Conservation (phyloP, 805 yeast species). For the Candida maris region DNA sequence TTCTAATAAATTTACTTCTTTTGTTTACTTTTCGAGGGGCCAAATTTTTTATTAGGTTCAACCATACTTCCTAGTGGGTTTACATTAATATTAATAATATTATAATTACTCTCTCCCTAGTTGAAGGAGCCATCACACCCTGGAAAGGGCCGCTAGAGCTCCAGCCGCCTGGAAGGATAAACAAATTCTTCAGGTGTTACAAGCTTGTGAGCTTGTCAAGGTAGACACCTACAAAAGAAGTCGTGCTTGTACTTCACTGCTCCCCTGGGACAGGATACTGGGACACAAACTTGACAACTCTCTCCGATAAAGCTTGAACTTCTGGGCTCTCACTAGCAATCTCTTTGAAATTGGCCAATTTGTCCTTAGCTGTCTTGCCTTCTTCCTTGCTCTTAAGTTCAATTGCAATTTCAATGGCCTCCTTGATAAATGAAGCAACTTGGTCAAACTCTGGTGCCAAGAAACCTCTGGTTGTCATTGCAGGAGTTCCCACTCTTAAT, state of each 20-base stretch:
- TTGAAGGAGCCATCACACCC: too few relatives aligned
- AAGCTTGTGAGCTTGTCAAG: too few relatives aligned
- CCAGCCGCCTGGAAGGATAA: too few relatives aligned
- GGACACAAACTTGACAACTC: conserved; percentile 70
- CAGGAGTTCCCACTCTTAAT: conserved; percentile 95
- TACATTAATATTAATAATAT: too few relatives aligned
- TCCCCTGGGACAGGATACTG: conserved; percentile 90
- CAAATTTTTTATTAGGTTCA: too few relatives aligned
- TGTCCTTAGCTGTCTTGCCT: conserved; percentile 55
- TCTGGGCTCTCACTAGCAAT: conserved; percentile 62
- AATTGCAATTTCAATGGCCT: conserved; percentile 69
- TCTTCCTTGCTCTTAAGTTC: conserved; percentile 55
- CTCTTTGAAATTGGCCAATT: conserved; percentile 66
- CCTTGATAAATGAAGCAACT: conserved; percentile 76
- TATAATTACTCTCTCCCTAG: too few relatives aligned
- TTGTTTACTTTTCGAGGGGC: too few relatives aligned
- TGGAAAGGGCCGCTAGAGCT: too few relatives aligned
- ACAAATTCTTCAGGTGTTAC: too few relatives aligned
- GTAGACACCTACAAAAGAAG: too few relatives aligned
- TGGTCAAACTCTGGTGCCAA: conserved; percentile 70
- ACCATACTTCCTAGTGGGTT: too few relatives aligned
- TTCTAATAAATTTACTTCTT: too few relatives aligned
- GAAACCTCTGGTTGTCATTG: conserved; percentile 97
- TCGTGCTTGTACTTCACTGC: conserved; percentile 23
- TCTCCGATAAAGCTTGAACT: conserved; percentile 57